Evolutionary conservation across 768 basidiomycete genomes (phyloP), one percentile per base, ranked within the genome.

Genomic region (Filobasidium wieringae): DNA sequence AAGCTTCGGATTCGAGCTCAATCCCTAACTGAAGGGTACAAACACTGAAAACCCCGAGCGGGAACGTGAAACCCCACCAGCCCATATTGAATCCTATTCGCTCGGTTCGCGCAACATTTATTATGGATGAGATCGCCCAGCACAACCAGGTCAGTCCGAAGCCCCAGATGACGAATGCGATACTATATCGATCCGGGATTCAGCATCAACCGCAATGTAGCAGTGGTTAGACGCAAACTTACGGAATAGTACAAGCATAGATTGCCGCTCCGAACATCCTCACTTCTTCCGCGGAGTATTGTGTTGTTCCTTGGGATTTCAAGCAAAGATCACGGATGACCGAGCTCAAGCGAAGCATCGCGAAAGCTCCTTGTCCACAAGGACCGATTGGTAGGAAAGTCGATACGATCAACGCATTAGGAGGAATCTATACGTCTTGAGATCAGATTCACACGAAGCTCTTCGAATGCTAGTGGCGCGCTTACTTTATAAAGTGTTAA

Each of bases 341-440:
- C 24, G 53, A 58, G 26, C 71, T 67, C 24, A 73, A 59, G 12
- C 64, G 55, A 31, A 73, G 58, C 54, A 72, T 67, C 0, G 66
- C 71, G 58, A 68, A 70, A 4, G 61, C 83, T 9, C 82, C 79
- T 66, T 87, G 85, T 24, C 82, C 85, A 53, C 80, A 79, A 0
- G 86, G 84, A 2, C 87, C 87, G 1, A 87, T 71, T 0, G 85
- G 84, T n/a, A 88, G 77, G 70, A 87, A 87, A 4, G 80, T 76
- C 5, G 82, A 81, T 57, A 84, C 70, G 50, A 84, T 76, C 14
- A 71, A 70, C 2, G 66, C 64, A 24, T 79, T 79, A 4, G 62
- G 54, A 0, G 63, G 61, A 29, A 53, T 49, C 58, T 59, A 26
- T 32, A 2, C 5, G 31, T 27, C 24, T 32, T 5, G 19, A 17